Evolutionary conservation across 139 green algal genomes (phyloP).

Genomic region (Chloropicon primus): DNA sequence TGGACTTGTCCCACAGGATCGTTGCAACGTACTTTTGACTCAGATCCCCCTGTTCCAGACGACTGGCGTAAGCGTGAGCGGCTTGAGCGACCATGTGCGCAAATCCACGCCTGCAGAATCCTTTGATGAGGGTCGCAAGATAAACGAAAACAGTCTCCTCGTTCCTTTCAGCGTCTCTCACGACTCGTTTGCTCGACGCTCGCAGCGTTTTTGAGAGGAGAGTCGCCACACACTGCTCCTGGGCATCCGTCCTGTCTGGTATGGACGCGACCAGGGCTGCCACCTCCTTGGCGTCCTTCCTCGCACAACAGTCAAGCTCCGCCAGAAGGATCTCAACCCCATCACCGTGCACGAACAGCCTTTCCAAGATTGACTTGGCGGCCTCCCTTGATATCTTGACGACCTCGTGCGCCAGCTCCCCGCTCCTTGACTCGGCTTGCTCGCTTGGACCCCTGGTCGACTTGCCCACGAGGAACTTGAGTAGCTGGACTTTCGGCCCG

Average conservation of each 20-base stretch:
- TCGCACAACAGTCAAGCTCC: not conserved
- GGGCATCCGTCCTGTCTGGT: not conserved
- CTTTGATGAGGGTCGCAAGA: not conserved
- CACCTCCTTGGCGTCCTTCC: not conserved
- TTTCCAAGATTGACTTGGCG: not conserved
- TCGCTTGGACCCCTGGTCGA: not conserved
- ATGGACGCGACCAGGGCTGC: not conserved
- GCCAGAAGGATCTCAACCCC: not conserved
- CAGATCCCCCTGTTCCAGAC: too few species aligned
- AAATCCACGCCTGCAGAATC: not conserved
- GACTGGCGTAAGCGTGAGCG: too few species aligned
- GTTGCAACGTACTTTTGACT: not conserved
- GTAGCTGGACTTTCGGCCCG: not conserved
- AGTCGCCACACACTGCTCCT: too few species aligned
- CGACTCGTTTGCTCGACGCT: too few species aligned
- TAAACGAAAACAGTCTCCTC: not conserved
- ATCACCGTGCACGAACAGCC: not conserved
- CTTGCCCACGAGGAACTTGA: not conserved
- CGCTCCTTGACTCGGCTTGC: not conserved
- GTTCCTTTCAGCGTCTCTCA: not conserved
- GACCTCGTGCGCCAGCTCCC: not conserved
- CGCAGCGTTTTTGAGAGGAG: too few species aligned
- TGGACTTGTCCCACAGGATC: not conserved
- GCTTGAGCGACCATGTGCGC: not conserved
- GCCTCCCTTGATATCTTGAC: not conserved